Percentiles rank a stretch among this genome's conserved stretches.
Evolutionary conservation across 345 rosid genomes (phyloP).

Genomic region (Citrus unshiu): DNA sequence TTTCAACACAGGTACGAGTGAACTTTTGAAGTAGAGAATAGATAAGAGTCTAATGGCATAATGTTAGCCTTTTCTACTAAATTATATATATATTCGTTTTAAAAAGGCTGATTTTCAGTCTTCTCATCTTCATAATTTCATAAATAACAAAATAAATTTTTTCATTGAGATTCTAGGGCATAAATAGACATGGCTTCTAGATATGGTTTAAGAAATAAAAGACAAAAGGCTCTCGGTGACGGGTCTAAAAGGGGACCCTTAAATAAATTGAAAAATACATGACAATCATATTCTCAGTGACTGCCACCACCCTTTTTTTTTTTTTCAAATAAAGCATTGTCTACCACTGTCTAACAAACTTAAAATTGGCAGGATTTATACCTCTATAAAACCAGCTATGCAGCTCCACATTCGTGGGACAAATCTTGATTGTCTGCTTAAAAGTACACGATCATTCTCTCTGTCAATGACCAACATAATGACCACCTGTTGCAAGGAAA

Average conservation of each 20-base stretch:
- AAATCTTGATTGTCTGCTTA: constrained; percentile 80
- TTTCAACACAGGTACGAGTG: background rate
- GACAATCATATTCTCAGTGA: background rate
- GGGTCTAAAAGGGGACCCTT: background rate
- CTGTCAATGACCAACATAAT: constrained; percentile 90
- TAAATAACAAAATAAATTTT: background rate
- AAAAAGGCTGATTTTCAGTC: background rate
- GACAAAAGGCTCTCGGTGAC: background rate
- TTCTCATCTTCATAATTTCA: background rate
- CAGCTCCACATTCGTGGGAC: constrained; percentile 99
- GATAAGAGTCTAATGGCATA: background rate
- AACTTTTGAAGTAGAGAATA: background rate
- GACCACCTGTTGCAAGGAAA: constrained; percentile 58
- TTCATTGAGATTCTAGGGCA: background rate
- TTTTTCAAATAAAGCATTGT: too few species aligned
- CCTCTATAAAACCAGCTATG: constrained; percentile 95
- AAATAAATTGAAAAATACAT: background rate
- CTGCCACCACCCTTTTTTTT: background rate
- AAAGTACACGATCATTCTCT: constrained; percentile 78
- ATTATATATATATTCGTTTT: too few species aligned
- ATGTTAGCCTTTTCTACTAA: background rate
- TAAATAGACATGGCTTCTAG: background rate
- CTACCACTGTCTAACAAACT: background rate
- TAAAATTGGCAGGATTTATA: constrained; percentile 18
- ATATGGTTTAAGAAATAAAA: background rate